Base-by-base conservation (phyloP, 495 filamentous ascomycete genomes). In the Massariosphaeria phaeospora region DNA sequence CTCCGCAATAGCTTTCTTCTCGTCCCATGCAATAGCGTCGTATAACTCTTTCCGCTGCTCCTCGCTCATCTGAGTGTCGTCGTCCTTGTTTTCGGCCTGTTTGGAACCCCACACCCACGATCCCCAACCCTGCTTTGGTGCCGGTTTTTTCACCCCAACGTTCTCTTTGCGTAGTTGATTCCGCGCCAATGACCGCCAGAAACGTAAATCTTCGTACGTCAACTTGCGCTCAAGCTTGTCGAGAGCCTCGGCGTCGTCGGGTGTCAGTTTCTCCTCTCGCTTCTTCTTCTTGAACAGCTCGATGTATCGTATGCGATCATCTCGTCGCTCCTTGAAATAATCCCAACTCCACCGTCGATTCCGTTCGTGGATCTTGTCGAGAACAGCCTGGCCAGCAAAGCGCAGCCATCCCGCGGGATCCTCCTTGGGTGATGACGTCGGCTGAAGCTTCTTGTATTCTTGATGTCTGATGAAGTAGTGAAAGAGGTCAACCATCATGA, bases 401-500 rank as follows among this genome's bases (percentile, higher is more conserved):
- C 76, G 78, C 20, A 98, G 72, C 93, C 93, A 98, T 1, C 89
- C 94, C 21, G 79, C 79, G 27, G 93, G 93, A 52, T 96, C 85
- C 63, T 98, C 89, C 67, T 90, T 96, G 0, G 88, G 87, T 1
- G 79, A 78, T 29, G 81, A 81, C 64, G 93, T 93, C 2, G 93
- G 93, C 62, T 95, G 90, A 52, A 86, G 77, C 68, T 89, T 94
- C 68, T 89, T 94, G 74, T 96, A 95, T 67, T 98, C 90, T 68
- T 97, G 93, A 62, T 98, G 94, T 34, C 91, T 86, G 61, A 97
- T 87, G 67, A 95, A 98, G 66, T 91, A 97, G 69, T 98, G 93
- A 74, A 98, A 97, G 4, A 96, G 79, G 67, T 98, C 93, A 7
- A 96, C 84, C 74, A 98, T 87, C 94, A 97, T 97, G 51, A 98